Conservation (phyloP, 352 stramenopile species). For the Globisporangium polare region DNA sequence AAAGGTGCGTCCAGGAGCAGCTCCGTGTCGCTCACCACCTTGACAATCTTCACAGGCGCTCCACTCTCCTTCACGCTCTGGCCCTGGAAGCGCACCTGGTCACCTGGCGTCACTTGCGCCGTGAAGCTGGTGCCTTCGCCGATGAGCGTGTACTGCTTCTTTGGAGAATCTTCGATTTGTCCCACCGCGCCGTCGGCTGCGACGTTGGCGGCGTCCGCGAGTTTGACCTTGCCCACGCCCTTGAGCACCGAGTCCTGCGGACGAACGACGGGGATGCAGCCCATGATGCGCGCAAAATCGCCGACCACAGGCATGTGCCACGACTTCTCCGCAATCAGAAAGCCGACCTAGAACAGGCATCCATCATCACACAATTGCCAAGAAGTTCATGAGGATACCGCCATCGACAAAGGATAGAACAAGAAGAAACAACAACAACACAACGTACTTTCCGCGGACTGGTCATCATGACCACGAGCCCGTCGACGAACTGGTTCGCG, state of each 20-base stretch:
- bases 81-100: conserved; percentile 76
- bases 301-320: conserved; percentile 94
- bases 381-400: neutral
- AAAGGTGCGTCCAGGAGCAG: conserved; percentile 55
- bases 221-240: conserved; percentile 66
- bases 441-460: conserved; percentile 84
- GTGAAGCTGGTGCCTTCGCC: conserved; percentile 74
- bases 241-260: conserved; percentile 90
- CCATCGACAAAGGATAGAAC: neutral
- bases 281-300: conserved; percentile 92
- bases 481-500: conserved; percentile 99
- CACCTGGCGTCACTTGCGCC: conserved; percentile 67
- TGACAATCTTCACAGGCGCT: conserved; percentile 78
- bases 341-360: conserved; percentile 67
- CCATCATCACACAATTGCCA: neutral
- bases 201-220: conserved; percentile 27
- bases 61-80: conserved; percentile 79
- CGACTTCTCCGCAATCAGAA: conserved; percentile 97
- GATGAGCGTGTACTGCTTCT: conserved; percentile 40
- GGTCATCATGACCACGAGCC: conserved; percentile 94
- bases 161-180: conserved; percentile 18
- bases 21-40: conserved; percentile 85
- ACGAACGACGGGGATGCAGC: conserved; percentile 95
- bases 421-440: neutral
- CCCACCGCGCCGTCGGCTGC: conserved; percentile 22